phyloP scores from a whole-genome alignment of 371 early-diverging fungal species.

The Mortierella sp. region DNA sequence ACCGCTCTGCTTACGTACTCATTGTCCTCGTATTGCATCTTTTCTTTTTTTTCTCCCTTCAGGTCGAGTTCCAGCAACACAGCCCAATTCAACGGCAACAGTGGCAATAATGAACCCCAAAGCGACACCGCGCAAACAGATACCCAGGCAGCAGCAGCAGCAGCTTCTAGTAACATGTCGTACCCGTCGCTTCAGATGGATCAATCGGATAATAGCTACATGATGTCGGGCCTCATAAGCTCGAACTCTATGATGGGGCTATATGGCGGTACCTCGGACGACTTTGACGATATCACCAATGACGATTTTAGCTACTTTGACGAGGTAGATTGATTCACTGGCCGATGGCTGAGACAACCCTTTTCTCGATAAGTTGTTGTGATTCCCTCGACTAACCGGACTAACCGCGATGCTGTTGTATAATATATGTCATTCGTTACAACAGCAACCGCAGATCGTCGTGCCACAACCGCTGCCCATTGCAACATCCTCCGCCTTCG shows the following conservation, averaged over 20 bases:
- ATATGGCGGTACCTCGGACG: conserved; percentile 35
- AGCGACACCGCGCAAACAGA: conserved; percentile 12
- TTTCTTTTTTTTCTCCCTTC: neutral
- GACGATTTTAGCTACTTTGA: conserved; percentile 53
- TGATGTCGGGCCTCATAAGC: conserved; percentile 39
- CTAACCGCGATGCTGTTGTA: neutral
- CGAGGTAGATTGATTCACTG: conserved; percentile 9
- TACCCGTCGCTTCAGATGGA: conserved; percentile 32
- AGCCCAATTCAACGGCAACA: neutral
- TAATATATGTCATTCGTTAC: neutral
- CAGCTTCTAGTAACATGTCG: conserved; percentile 10
- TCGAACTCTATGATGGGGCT: conserved; percentile 41
- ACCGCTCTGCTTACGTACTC: too few relatives aligned
- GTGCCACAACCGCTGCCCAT: conserved; percentile 54
- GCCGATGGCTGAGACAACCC: too few relatives aligned
- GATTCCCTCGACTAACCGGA: neutral
- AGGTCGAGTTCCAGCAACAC: conserved; percentile 16
- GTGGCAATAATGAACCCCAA: neutral
- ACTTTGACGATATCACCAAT: conserved; percentile 36
- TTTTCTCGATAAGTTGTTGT: too few relatives aligned
- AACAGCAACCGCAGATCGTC: conserved; percentile 33
- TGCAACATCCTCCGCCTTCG: conserved; percentile 57
- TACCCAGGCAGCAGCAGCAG: conserved; percentile 17
- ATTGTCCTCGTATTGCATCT: neutral
- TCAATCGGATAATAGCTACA: conserved; percentile 24